Base-by-base conservation (phyloP, 345 rosid genomes). In the Turnera subulata region DNA sequence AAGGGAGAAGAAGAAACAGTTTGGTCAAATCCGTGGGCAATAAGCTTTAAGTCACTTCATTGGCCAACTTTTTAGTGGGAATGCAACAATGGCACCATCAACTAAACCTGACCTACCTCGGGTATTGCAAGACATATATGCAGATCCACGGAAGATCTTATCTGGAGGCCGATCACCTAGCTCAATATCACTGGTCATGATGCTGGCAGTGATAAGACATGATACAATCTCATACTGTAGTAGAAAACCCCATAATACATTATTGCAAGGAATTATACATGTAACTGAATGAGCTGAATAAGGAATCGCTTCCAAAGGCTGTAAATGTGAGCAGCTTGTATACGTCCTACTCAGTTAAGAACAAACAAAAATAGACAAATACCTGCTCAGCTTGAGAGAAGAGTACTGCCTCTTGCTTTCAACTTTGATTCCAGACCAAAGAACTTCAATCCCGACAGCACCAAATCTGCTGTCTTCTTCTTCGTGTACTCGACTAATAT, bases 341-440 rank as follows among this genome's bases (percentile, higher is more conserved):
- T 11, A 33, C 3, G 47, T 20, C 11, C 4, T 12, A 12, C 20
- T 9, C 9, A 29, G 50, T 17, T 29, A 7, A 20, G 8, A 17
- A 11, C 5, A 29, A 46, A 45, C 12, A 26, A 14, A 35, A 19
- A 18, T 35, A 11, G 38, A 19, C 2, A 11, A 16, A 6, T 45
- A 49, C 50, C 61, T 24, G 50, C 54, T 69, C 70, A 70, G 63
- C 61, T 52, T 20, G 77, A 47, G 25, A 85, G 82, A 63, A 85
- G 62, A 13, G 25, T 80, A 62, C 78, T 74, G 46, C 94, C 91
- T 65, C 78, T 93, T 59, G 78, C 82, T 73, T 78, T 93, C 76
- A 89, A 70, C 76, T 82, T 92, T 22, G 84, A 83, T 69, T 89
- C 96, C n/a, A 92, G 79, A 63, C 94, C 91, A 46, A 93, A 89